A percentile compares a stretch with the other conserved stretches of the same genome.
Conservation (phyloP, 495 filamentous ascomycete genomes). For the Geopyxis carbonaria region DNA sequence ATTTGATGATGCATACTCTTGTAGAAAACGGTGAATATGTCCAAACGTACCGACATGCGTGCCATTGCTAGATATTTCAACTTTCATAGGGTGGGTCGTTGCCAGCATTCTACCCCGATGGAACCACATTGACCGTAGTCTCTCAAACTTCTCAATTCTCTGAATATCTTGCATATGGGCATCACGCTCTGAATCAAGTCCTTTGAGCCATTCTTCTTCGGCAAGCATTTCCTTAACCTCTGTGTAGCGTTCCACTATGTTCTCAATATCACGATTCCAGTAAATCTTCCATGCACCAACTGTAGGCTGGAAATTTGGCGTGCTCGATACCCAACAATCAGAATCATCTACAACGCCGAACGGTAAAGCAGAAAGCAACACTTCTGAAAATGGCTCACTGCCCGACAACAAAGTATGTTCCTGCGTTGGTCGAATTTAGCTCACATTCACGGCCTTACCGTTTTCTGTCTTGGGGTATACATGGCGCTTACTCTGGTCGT, state of each 20-base stretch:
- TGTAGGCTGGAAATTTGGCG: conserved; percentile 33
- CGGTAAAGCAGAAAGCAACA: conserved; percentile 43
- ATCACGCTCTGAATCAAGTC: conserved; percentile 43
- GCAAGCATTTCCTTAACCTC: conserved; percentile 42
- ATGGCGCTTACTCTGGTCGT: conserved; percentile 20
- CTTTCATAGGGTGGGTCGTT: not conserved
- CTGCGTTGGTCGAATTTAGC: conserved; percentile 27
- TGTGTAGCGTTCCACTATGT: conserved; percentile 38
- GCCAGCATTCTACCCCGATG: not conserved
- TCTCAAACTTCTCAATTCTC: conserved; percentile 57
- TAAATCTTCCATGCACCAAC: conserved; percentile 44
- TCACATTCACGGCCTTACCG: conserved; percentile 2
- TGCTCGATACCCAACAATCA: conserved; percentile 38
- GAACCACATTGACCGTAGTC: not conserved
- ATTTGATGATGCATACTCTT: no score
- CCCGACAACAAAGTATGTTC: conserved; percentile 49
- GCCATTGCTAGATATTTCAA: no score
- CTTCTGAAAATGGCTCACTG: conserved; percentile 33
- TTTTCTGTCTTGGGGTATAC: conserved; percentile 7
- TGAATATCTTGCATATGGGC: conserved; percentile 37
- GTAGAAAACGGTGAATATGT: conserved; percentile 1
- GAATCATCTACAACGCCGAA: conserved; percentile 45
- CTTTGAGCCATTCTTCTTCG: conserved; percentile 58
- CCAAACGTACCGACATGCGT: conserved; percentile 2
- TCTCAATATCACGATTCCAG: conserved; percentile 38